Conservation (phyloP, 257 asterid species). For the Jaltomata sinuosa region DNA sequence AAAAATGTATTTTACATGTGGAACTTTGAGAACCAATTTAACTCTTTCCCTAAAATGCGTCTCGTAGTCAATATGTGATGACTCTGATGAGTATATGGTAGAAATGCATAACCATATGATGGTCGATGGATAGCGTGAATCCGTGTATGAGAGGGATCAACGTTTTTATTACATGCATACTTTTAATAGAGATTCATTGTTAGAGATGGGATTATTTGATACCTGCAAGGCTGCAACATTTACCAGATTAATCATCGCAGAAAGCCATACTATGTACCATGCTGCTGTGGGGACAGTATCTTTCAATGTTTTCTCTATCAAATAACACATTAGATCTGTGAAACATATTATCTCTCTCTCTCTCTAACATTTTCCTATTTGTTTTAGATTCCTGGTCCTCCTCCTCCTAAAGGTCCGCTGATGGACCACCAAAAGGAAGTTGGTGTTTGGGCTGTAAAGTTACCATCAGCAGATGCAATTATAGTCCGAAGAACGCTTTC, state of each 20-base stretch:
- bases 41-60: background rate
- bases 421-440: conserved; percentile 59
- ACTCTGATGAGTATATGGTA: background rate
- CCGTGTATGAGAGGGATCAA: background rate
- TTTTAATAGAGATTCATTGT: background rate
- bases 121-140: background rate
- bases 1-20: background rate
- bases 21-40: background rate
- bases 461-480: conserved; percentile 79
- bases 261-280: background rate
- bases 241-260: background rate
- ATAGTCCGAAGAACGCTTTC: conserved; percentile 66
- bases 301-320: background rate
- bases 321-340: background rate
- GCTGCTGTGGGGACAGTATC: background rate
- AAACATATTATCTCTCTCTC: background rate
- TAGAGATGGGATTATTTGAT: background rate
- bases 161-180: background rate
- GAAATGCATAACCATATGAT: background rate
- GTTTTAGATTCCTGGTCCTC: conserved; percentile 74
- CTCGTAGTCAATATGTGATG: background rate
- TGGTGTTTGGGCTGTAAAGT: conserved; percentile 63
- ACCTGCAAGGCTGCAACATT: background rate
- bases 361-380: background rate
- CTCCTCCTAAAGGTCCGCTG: conserved; percentile 45